phyloP scores from a whole-genome alignment of 495 filamentous ascomycete genomes.

The Aspergillus olivimuriae region DNA sequence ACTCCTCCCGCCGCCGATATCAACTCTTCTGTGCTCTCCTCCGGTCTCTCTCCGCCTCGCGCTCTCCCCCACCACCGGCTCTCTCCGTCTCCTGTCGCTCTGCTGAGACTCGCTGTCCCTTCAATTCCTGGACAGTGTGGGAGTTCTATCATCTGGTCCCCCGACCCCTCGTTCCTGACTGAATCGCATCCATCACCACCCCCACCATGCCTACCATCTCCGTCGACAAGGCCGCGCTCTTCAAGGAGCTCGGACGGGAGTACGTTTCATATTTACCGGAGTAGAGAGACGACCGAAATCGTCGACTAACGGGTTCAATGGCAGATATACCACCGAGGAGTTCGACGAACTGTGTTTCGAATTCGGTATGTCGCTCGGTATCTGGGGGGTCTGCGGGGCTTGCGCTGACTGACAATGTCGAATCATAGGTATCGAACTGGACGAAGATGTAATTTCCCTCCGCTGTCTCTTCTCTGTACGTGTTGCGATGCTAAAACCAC shows the following conservation, averaged over 20 bases:
- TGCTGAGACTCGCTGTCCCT: background rate
- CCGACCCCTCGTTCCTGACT: constrained; percentile 8
- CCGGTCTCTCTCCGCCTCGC: background rate
- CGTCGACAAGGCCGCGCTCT: constrained; percentile 92
- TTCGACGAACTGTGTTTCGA: constrained; percentile 99
- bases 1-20: constrained; percentile 5
- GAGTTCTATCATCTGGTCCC: constrained; percentile 5
- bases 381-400: constrained; percentile 19
- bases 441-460: constrained; percentile 70
- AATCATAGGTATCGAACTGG: constrained; percentile 77
- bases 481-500: background rate
- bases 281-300: no score
- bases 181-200: constrained; percentile 19
- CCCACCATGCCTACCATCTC: constrained; percentile 75
- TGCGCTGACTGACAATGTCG: constrained; percentile 24
- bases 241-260: constrained; percentile 83
- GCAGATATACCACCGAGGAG: constrained; percentile 80
- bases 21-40: background rate
- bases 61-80: background rate
- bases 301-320: constrained; percentile 3
- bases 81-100: background rate
- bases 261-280: no score
- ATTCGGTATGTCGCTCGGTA: constrained; percentile 56
- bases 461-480: background rate
- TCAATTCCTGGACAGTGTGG: constrained; percentile 1